Evolutionary conservation across 495 filamentous ascomycete genomes (phyloP), one percentile per base, ranked within the genome.

Genomic region (Podospora didyma): DNA sequence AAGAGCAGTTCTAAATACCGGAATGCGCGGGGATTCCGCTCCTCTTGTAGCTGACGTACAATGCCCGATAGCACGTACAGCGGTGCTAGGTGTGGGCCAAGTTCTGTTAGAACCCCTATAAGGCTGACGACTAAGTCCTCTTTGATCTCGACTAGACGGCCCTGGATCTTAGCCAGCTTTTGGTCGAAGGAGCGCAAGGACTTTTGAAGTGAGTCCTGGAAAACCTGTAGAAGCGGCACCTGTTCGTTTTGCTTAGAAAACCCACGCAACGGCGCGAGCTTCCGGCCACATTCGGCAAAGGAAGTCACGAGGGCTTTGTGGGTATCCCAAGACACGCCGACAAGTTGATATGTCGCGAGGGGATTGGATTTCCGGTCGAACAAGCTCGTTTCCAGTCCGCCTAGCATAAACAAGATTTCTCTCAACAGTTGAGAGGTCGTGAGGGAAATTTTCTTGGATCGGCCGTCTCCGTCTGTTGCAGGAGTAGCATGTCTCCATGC

Each of bases 321-420:
- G 7, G 74, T 66, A 39, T 72, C 69, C 72, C 69, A 74, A 0
- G 73, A 73, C 10, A 74, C 56, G 22, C 69, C 66, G 0, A 61
- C 47, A 4, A 78, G 60, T 45, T 78, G 67, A 41, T 72, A 74
- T 45, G 54, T 51, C 31, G 69, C 53, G n/a, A 65, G 52, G 2
- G 69, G 66, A 12, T 65, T 56, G 46, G 60, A 64, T 34, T 69
- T 66, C 16, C 74, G 61, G 31, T 82, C 76, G 34, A 89, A 96
- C 6, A 96, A 67, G 19, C 82, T 86, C 0, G 89, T 95, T 35
- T 86, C 82, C 19, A 96, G 73, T 0, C 90, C 92, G 31, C 82
- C 79, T 1, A 97, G 80, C 90, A 96, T 93, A 60, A 89, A 92
- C 1, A 96, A 73, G 1, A 83, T 77, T 60, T 97, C 92, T 42